These are phyloP conservation scores for Candolleomyces aberdarensis DNA, from an alignment of 768 basidiomycete species.

Conservation along the genomic window DNA sequence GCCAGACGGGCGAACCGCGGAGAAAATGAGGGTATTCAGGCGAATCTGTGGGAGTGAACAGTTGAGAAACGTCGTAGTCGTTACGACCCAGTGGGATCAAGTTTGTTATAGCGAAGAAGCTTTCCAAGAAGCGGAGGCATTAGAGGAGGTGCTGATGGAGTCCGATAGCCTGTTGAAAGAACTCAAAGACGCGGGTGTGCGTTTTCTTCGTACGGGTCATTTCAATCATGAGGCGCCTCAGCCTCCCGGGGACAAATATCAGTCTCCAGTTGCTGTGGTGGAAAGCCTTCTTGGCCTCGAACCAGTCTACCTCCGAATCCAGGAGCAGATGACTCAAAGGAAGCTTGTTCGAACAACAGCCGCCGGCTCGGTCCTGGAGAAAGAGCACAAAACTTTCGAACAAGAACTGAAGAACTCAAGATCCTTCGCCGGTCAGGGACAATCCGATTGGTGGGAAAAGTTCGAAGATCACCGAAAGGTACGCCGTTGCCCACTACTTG, in stretches of 20 bases:
- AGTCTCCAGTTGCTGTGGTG: background rate
- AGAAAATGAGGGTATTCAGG: conserved; percentile 41
- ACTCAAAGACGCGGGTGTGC: conserved; percentile 17
- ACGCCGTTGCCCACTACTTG: too few species aligned
- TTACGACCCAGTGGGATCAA: conserved; percentile 44
- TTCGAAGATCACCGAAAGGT: background rate
- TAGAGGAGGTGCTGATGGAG: conserved; percentile 37
- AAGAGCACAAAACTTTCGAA: too few species aligned
- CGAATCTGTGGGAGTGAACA: conserved; percentile 39
- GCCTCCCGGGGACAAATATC: background rate
- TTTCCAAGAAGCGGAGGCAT: conserved; percentile 24
- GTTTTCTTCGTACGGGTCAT: conserved; percentile 29
- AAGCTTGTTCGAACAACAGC: background rate
- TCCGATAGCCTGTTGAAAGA: conserved; percentile 35
- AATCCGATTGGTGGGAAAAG: too few species aligned
- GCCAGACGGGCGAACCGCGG: conserved; percentile 23
- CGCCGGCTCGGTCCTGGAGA: background rate
- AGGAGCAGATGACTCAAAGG: conserved; percentile 15
- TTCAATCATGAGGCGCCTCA: conserved; percentile 15
- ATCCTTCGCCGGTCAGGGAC: too few species aligned
- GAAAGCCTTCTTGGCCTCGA: background rate
- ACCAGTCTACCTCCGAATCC: conserved; percentile 10
- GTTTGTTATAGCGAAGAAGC: conserved; percentile 29
- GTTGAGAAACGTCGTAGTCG: conserved; percentile 42
- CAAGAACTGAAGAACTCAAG: too few species aligned